These are phyloP conservation scores for Aspergillus brasiliensis DNA, from an alignment of 2,329 filamentous ascomycete species.

Conservation along the genomic window DNA sequence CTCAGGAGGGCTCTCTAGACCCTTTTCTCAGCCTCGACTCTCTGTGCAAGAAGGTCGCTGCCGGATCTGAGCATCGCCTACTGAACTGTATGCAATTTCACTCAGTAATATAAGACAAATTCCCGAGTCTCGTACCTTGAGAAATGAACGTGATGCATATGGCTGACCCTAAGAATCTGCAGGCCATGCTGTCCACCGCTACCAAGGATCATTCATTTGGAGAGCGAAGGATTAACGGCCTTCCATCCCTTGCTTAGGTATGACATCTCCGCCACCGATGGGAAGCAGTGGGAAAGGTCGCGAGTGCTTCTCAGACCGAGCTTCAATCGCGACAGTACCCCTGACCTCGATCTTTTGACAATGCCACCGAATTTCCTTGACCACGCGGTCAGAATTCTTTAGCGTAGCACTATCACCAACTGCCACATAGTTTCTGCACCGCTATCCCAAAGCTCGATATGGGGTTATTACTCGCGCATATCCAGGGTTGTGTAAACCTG, in stretches of 20 bases:
- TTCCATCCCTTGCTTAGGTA: constrained; percentile 13
- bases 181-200: constrained; percentile 17
- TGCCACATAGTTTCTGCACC: constrained; percentile 21
- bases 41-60: background rate
- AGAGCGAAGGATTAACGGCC: background rate
- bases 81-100: background rate
- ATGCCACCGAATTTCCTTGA: constrained; percentile 43
- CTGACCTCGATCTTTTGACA: constrained; percentile 33
- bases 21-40: background rate
- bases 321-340: constrained; percentile 35
- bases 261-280: constrained; percentile 25
- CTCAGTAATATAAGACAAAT: background rate
- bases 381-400: constrained; percentile 25
- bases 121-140: background rate
- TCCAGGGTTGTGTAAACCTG: background rate
- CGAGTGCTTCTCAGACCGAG: constrained; percentile 38
- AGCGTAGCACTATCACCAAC: constrained; percentile 1
- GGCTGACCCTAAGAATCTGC: constrained; percentile 15
- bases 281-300: constrained; percentile 30
- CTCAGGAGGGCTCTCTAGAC: background rate
- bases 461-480: background rate
- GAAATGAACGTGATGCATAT: background rate
- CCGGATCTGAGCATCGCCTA: background rate
- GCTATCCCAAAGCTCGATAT: constrained; percentile 27
- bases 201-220: constrained; percentile 16